Evolutionary conservation across 768 basidiomycete genomes (phyloP).

Genomic region (Pisolithus albus): DNA sequence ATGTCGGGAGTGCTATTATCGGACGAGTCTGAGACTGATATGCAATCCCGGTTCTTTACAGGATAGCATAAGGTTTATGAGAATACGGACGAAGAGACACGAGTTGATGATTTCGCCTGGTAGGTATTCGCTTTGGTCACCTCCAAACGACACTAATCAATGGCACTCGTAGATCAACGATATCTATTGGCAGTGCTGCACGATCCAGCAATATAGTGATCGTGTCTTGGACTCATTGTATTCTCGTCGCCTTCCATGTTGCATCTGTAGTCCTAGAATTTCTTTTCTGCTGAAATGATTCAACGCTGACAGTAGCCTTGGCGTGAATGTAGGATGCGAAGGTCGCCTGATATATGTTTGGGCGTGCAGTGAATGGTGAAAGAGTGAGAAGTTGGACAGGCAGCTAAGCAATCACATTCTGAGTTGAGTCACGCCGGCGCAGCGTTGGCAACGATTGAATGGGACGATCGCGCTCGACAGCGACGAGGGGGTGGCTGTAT

Average conservation of each 20-base stretch:
- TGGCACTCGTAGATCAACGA: slow-evolving; percentile 50
- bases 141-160: not conserved
- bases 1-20: not conserved
- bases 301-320: not conserved
- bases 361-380: too few relatives aligned
- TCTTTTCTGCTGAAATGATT: slow-evolving; percentile 6
- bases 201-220: slow-evolving; percentile 51
- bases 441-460: too few relatives aligned
- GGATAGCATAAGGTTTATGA: slow-evolving; percentile 85
- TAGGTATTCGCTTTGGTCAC: slow-evolving; percentile 29
- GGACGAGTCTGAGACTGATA: not conserved
- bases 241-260: not conserved
- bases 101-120: slow-evolving; percentile 95
- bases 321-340: not conserved
- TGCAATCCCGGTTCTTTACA: slow-evolving; percentile 22
- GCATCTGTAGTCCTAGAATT: slow-evolving; percentile 11
- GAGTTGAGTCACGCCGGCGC: too few relatives aligned
- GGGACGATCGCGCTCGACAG: too few relatives aligned
- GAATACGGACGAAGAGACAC: slow-evolving; percentile 86
- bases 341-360: too few relatives aligned
- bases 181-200: slow-evolving; percentile 82
- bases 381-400: too few relatives aligned
- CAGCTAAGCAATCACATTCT: too few relatives aligned
- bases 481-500: too few relatives aligned
- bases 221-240: not conserved